Evolutionary conservation across 495 filamentous ascomycete genomes (phyloP), one percentile per base, ranked within the genome.

Genomic region (Penicillium steckii): DNA sequence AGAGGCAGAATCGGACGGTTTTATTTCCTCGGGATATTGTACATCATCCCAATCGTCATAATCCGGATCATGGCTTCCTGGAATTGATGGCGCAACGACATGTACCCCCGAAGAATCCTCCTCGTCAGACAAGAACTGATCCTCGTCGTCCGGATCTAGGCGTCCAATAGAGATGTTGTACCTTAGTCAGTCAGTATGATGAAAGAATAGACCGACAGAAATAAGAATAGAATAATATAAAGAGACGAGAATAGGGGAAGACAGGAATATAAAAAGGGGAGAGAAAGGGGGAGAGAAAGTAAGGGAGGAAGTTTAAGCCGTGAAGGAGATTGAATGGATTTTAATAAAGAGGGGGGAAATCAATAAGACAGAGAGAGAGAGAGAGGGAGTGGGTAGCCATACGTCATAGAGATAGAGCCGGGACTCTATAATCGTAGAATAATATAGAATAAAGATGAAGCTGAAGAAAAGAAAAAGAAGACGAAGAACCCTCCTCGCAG

Each of bases 1-100:
- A 55, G 84, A 93, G 23, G 89, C 89, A n/a, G 89, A 92, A 73
- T 95, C 90, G 29, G 85, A 88, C 19, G 89, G 87, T 45, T 86
- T 84, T 58, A 94, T 70, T 59, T 92, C 89, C 61, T 85, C 85
- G 51, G 74, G 75, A 55, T 79, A 79, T 50, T 73, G 44, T 47
- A 76, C 52, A 48, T 72, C 62, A 52, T 76, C 74, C 63, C 81
- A 82, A 58, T 83, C 79, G 49, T 73, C 77, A 24, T 83, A 77
- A 21, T 80, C 15, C n/a, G 13, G 33, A 37, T 37, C 33, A 37
- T 37, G 33, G 33, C 33, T 37, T 37, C 71, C 30, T 67, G 64
- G 61, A 70, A 77, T 37, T 73, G 75, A 71, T 79, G 75, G 67
- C 78, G 83, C 53, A 69, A 79, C 49, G 23, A 78, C 67, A 32